Conservation (phyloP, 768 basidiomycete genomes). For the Asterophora parasitica region DNA sequence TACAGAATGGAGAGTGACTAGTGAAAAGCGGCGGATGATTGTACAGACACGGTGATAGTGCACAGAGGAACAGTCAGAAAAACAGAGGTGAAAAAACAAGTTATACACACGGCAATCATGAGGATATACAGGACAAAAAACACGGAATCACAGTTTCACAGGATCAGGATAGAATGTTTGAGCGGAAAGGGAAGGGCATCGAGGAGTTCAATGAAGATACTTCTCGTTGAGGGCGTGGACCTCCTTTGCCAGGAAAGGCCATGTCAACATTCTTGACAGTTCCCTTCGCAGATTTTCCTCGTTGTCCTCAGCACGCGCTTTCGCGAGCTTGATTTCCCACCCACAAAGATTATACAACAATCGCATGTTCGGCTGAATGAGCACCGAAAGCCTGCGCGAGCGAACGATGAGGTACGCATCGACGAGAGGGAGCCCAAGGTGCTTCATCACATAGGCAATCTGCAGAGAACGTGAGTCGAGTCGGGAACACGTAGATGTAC, state of each 20-base stretch:
- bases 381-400: conserved; percentile 80
- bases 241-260: conserved; percentile 83
- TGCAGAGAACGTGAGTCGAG: no score
- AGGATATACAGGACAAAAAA: conserved; percentile 2
- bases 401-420: conserved; percentile 93
- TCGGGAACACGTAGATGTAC: conserved; percentile 1
- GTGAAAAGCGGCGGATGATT: not conserved
- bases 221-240: conserved; percentile 85
- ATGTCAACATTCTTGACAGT: conserved; percentile 65
- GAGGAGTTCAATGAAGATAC: conserved; percentile 40
- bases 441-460: conserved; percentile 98
- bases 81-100: not conserved
- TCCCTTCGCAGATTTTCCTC: conserved; percentile 49
- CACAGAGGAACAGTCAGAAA: not conserved
- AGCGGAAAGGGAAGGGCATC: not conserved
- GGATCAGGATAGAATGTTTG: no score
- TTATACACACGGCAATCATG: no score
- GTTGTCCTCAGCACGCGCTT: conserved; percentile 55
- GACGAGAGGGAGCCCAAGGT: conserved; percentile 77
- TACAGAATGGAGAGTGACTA: not conserved
- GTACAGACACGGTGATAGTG: not conserved
- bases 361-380: conserved; percentile 96
- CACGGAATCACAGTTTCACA: not conserved
- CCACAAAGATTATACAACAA: conserved; percentile 91
- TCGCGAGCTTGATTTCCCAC: conserved; percentile 93